Base-by-base conservation (phyloP, 371 early-diverging fungal species). In the Lichtheimia corymbifera region DNA sequence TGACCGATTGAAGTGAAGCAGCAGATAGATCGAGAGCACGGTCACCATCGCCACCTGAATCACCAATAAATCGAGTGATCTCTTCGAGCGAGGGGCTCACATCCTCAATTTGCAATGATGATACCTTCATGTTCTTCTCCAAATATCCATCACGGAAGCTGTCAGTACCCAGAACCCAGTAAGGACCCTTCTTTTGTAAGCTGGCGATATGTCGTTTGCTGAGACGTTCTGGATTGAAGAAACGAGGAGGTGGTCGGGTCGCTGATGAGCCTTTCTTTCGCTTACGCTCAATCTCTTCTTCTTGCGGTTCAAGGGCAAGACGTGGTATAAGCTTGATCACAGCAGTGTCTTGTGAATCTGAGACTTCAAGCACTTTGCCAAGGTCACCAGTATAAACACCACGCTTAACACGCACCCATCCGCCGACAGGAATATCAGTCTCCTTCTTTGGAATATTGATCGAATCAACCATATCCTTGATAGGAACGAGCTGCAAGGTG, bases 331-430 rank as follows among this genome's bases (percentile, higher is more conserved):
- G 73, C 60, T 92, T 93, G 50, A 99, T 87, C 55, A 85, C 83
- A 13, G 91, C 91, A 1, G 78, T 73, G 43, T 95, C 95, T 52
- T 90, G 88, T 12, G 90, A 82, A 42, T 95, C 94, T 4, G 88
- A 64, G 15, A 95, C 82, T 51, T 91, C 89, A 42, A 95, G 55
- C 3, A 97, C 83, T 82, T 96, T 95, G 15, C 89, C 99, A 61
- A 99, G 77, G 82, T 99, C 99, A 42, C 95, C 97, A 5, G 88
- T 87, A 71, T 98, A 99, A 65, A 91, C 97, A 47, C 99, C 99
- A 65, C 94, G 91, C 64, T 90, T 93, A 57, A 99, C 84, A 55
- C 99, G 86, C 15, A 93, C 97, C 96, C 97, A 99, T 11, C 90
- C 83, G 30, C 92, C 92, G 15, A 86, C 77, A 42, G 91, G 88